These are phyloP conservation scores for Echria macrotheca DNA, from an alignment of 495 filamentous ascomycete species.

Conservation along the genomic window DNA sequence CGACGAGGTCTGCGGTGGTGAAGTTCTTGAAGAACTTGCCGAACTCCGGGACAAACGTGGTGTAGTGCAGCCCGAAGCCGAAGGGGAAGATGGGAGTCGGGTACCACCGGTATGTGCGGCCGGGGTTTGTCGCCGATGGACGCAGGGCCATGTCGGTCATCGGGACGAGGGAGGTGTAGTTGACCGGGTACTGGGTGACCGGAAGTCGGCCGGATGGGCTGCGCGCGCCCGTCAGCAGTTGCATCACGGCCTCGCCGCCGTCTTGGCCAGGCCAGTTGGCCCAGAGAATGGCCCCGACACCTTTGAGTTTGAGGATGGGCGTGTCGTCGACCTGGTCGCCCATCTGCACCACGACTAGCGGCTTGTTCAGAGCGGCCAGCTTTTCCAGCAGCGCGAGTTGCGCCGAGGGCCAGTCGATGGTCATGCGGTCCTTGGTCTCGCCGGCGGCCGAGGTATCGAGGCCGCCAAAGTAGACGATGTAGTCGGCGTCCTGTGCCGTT, in stretches of 20 bases:
- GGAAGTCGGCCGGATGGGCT: slow-evolving; percentile 56
- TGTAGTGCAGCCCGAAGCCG: slow-evolving; percentile 46
- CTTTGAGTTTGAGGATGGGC: slow-evolving; percentile 40
- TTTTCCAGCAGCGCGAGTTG: slow-evolving; percentile 35
- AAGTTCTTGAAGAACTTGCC: slow-evolving; percentile 6
- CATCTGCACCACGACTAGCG: slow-evolving; percentile 35
- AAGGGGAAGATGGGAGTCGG: slow-evolving; percentile 34
- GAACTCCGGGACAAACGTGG: slow-evolving; percentile 41
- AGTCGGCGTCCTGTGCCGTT: slow-evolving; percentile 32
- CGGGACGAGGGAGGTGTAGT: slow-evolving; percentile 34
- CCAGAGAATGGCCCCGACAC: slow-evolving; percentile 49
- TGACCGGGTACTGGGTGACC: slow-evolving; percentile 46
- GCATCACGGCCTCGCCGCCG: slow-evolving; percentile 45
- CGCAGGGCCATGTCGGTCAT: slow-evolving; percentile 42
- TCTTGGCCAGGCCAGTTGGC: slow-evolving; percentile 53
- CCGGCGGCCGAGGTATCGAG: slow-evolving; percentile 34
- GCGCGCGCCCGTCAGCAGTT: slow-evolving; percentile 46
- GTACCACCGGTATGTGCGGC: slow-evolving; percentile 44
- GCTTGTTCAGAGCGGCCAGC: slow-evolving; percentile 30
- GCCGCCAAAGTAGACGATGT: slow-evolving; percentile 39
- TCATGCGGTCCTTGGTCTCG: slow-evolving; percentile 35
- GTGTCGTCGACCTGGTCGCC: slow-evolving; percentile 54
- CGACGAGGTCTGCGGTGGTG: slow-evolving; percentile 19
- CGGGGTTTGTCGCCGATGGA: slow-evolving; percentile 26
- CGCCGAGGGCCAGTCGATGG: slow-evolving; percentile 35